Evolutionary conservation across 2,329 filamentous ascomycete genomes (phyloP).

Genomic region (Stromatinia cepivora): DNA sequence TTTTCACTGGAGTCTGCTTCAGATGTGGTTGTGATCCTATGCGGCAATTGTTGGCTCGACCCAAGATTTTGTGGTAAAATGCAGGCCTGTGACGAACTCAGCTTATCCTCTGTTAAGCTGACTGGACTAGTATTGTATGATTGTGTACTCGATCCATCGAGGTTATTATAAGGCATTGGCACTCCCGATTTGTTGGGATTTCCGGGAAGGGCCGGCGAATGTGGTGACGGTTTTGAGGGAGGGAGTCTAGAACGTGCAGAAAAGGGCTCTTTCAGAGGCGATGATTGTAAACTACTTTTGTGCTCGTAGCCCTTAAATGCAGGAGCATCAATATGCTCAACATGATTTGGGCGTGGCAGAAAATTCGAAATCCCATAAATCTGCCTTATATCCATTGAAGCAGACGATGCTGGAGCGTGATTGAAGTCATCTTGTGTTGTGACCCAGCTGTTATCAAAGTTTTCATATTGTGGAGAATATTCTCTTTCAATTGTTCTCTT

Average conservation of each 20-base stretch:
- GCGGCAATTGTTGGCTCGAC: background rate
- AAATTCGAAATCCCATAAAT: slow-evolving; percentile 6
- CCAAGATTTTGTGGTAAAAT: background rate
- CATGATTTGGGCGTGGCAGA: background rate
- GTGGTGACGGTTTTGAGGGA: background rate
- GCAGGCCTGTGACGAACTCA: background rate
- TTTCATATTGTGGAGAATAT: slow-evolving; percentile 1
- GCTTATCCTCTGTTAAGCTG: background rate
- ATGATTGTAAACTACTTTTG: slow-evolving; percentile 1
- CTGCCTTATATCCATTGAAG: slow-evolving; percentile 10
- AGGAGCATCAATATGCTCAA: background rate
- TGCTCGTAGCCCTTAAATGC: background rate
- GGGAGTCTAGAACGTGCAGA: background rate
- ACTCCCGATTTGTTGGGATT: background rate
- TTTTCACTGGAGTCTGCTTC: background rate
- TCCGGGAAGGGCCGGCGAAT: background rate
- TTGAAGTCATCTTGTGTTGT: slow-evolving; percentile 17
- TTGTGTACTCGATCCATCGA: slow-evolving; percentile 21
- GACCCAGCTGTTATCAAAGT: slow-evolving; percentile 20
- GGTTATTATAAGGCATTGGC: background rate
- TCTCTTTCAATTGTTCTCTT: background rate
- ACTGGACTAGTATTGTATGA: slow-evolving; percentile 8
- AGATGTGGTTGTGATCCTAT: background rate
- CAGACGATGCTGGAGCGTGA: slow-evolving; percentile 4
- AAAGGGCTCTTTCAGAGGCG: background rate